phyloP scores from a whole-genome alignment of 345 rosid genomes.

The Rhodomyrtus tomentosa region DNA sequence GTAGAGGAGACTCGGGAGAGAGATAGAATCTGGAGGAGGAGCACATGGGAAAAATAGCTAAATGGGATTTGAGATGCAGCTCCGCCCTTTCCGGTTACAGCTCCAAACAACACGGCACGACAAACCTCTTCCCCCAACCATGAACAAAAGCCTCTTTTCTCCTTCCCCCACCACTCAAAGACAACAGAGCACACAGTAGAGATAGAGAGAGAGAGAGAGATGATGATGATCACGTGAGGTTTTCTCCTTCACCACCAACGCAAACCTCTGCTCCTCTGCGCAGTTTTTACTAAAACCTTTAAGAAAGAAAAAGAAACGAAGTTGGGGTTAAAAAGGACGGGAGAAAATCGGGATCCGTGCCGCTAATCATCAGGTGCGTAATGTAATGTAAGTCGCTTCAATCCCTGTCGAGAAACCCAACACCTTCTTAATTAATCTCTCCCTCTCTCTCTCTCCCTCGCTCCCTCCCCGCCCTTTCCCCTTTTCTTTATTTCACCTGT shows the following conservation, averaged over 20 bases:
- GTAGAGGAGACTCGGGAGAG: not conserved
- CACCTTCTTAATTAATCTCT: too few species aligned
- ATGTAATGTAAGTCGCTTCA: not conserved
- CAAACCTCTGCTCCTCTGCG: constrained; percentile 5
- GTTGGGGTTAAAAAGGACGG: not conserved
- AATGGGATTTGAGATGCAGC: not conserved
- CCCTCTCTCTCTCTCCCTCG: not conserved
- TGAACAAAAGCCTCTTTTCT: not conserved
- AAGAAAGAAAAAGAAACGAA: not conserved
- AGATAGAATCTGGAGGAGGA: not conserved
- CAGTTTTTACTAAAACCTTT: not conserved
- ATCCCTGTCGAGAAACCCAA: not conserved
- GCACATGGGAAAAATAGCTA: constrained; percentile 7
- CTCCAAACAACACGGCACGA: not conserved
- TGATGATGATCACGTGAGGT: not conserved
- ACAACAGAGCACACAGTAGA: not conserved
- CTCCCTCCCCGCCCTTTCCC: not conserved
- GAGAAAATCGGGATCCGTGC: constrained; percentile 38
- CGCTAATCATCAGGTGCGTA: constrained; percentile 37
- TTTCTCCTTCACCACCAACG: not conserved
- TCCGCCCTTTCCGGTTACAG: not conserved
- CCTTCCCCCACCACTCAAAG: not conserved
- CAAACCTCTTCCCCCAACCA: not conserved
- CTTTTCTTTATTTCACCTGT: not conserved
- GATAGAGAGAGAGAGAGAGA: not conserved